These are phyloP conservation scores for Pedinophyceae sp. DNA, from an alignment of 139 green algal genomes.

Conservation along the genomic window DNA sequence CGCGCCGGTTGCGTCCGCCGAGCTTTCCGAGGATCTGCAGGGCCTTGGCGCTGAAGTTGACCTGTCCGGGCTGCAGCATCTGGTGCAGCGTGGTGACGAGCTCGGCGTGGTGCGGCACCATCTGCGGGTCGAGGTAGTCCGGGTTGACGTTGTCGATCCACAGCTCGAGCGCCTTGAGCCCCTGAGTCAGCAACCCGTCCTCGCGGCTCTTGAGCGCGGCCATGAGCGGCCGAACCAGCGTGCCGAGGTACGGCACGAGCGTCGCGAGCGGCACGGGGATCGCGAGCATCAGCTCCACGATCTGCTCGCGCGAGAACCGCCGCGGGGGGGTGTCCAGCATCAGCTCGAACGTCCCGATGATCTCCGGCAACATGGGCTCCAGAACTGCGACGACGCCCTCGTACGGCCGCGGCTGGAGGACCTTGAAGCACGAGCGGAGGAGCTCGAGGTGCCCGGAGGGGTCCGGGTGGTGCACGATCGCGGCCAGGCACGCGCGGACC, in stretches of 20 bases:
- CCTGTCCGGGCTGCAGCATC: slow-evolving; percentile 49
- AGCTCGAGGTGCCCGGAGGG: slow-evolving; percentile 38
- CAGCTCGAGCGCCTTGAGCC: slow-evolving; percentile 63
- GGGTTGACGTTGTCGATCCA: slow-evolving; percentile 89
- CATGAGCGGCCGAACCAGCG: slow-evolving; percentile 23
- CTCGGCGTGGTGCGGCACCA: slow-evolving; percentile 49
- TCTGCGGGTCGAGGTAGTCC: slow-evolving; percentile 83
- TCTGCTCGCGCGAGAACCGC: neutral
- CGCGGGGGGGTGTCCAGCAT: neutral
- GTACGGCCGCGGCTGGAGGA: neutral
- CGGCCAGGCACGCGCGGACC: neutral
- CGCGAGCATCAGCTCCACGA: neutral
- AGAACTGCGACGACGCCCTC: neutral
- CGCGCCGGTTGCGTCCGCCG: slow-evolving; percentile 76
- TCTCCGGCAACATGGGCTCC: slow-evolving; percentile 3
- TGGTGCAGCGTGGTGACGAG: slow-evolving; percentile 72
- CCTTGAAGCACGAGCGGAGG: slow-evolving; percentile 30
- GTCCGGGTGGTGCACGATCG: slow-evolving; percentile 13
- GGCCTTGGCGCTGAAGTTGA: slow-evolving; percentile 7
- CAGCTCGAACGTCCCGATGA: slow-evolving; percentile 9
- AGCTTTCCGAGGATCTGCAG: slow-evolving; percentile 89
- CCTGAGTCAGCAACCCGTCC: slow-evolving; percentile 32
- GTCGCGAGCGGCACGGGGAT: neutral
- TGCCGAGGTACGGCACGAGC: neutral
- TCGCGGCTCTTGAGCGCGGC: slow-evolving; percentile 12